Base-by-base conservation (phyloP, 345 rosid species). In the Populus simonii region DNA sequence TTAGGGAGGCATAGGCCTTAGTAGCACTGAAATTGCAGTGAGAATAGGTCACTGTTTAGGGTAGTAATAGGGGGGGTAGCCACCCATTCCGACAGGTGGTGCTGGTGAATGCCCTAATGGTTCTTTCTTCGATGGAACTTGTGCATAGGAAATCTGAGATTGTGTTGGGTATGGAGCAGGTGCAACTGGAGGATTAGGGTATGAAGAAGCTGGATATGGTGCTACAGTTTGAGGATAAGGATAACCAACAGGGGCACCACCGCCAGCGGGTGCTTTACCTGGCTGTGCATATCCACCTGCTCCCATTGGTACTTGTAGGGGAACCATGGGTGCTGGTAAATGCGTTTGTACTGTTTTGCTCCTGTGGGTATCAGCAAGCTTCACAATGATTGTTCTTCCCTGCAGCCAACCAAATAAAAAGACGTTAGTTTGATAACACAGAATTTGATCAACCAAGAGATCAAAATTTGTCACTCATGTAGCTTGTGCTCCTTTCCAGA, bases 291-390 rank as follows among this genome's bases (percentile, higher is more conserved):
- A 89, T 35, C 88, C 91, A 12, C 80, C 77, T n/a, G 85, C 76
- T 38, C 83, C 79, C 78, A 86, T 74, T n/a, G 84, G 83, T 62
- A 75, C 15, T 8, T 86, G 79, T 62, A 82, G 53, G 20, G 87
- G 85, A 79, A 79, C 86, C 71, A 84, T 66, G 10, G 87, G 76
- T 25, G 82, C 70, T 8, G 87, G 82, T 57, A 74, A 23, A 67
- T 85, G 90, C 38, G 81, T 51, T 66, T 85, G 90, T 6, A 25
- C 70, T 9, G 86, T 80, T 84, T 88, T 88, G 22, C 88, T 79
- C 78, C 85, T 84, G 81, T 81, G 85, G 41, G 89, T 79, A 85
- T 89, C 90, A 12, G 92, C 94, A 77, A 82, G 84, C 80, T 90
- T 89, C 78, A 89, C 94, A 66, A 53, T 85, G 71, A 90, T 33